Evolutionary conservation across 2,329 filamentous ascomycete genomes (phyloP).

Genomic region (Myriosclerotinia curreyana): DNA sequence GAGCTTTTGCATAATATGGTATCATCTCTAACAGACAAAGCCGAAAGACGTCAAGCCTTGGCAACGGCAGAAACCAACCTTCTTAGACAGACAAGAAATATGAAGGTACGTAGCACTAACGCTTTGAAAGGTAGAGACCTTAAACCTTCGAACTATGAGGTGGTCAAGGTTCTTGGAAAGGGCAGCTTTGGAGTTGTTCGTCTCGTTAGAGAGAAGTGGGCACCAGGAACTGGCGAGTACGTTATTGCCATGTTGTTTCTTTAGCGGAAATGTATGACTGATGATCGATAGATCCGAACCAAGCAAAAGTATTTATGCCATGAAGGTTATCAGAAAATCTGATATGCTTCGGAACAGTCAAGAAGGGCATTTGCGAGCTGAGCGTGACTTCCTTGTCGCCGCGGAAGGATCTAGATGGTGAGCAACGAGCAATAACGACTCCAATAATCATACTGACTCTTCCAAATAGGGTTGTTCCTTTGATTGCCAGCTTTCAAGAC

Average conservation of each 20-base stretch:
- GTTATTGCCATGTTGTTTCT: not conserved
- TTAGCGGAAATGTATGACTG: not conserved
- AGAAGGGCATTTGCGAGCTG: constrained; percentile 86
- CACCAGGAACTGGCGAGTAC: constrained; percentile 27
- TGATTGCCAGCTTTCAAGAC: constrained; percentile 89
- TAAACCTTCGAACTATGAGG: constrained; percentile 67
- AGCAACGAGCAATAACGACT: constrained; percentile 25
- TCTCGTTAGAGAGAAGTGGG: constrained; percentile 67
- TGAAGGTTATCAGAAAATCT: constrained; percentile 96
- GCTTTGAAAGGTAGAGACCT: constrained; percentile 45
- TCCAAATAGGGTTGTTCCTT: constrained; percentile 68
- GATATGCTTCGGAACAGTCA: constrained; percentile 89
- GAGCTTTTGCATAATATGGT: constrained; percentile 54
- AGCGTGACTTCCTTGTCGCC: constrained; percentile 86
- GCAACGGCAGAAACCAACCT: constrained; percentile 67
- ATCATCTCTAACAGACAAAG: constrained; percentile 48
- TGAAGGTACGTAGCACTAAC: constrained; percentile 58
- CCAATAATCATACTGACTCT: constrained; percentile 11
- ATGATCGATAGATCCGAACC: constrained; percentile 10
- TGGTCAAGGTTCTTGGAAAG: constrained; percentile 79
- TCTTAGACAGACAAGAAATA: constrained; percentile 66
- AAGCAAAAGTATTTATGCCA: constrained; percentile 71
- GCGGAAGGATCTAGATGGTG: constrained; percentile 83
- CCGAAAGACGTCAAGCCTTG: constrained; percentile 57
- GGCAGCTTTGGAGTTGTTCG: constrained; percentile 93